Percentiles rank a stretch among this genome's conserved stretches.
phyloP scores from a whole-genome alignment of 192 early-diverging fungal genomes.

The Coemansia asiatica region DNA sequence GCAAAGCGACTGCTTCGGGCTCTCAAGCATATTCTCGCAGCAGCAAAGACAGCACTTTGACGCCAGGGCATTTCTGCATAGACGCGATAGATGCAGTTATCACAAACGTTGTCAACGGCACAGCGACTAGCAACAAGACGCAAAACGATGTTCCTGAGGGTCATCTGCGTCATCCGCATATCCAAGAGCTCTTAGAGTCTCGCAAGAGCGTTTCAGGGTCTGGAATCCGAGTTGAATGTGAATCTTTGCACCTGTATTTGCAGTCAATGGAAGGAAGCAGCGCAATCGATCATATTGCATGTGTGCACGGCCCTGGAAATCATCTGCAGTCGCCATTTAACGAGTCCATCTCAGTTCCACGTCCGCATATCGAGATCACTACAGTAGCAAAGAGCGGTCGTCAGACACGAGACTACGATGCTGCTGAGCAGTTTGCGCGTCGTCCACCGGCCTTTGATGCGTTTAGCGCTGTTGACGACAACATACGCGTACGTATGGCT shows the following conservation, averaged over 20 bases:
- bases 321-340: neutral
- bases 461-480: constrained; percentile 44
- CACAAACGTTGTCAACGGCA: constrained; percentile 54
- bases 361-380: constrained; percentile 54
- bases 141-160: constrained; percentile 39
- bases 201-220: constrained; percentile 49
- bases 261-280: constrained; percentile 39
- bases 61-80: constrained; percentile 50
- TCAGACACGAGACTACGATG: constrained; percentile 5
- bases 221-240: constrained; percentile 51
- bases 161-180: constrained; percentile 52
- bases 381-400: constrained; percentile 27
- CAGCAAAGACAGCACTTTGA: constrained; percentile 14
- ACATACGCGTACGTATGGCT: constrained; percentile 53
- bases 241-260: constrained; percentile 32
- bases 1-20: neutral
- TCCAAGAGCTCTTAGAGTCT: constrained; percentile 53
- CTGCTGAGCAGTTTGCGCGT: constrained; percentile 12
- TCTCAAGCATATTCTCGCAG: constrained; percentile 16
- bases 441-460: constrained; percentile 54
- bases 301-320: constrained; percentile 34
- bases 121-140: constrained; percentile 48
- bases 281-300: constrained; percentile 34
- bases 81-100: constrained; percentile 53
- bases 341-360: constrained; percentile 32